Evolutionary conservation across 495 filamentous ascomycete genomes (phyloP).

Genomic region (Neohortaea acidophila): DNA sequence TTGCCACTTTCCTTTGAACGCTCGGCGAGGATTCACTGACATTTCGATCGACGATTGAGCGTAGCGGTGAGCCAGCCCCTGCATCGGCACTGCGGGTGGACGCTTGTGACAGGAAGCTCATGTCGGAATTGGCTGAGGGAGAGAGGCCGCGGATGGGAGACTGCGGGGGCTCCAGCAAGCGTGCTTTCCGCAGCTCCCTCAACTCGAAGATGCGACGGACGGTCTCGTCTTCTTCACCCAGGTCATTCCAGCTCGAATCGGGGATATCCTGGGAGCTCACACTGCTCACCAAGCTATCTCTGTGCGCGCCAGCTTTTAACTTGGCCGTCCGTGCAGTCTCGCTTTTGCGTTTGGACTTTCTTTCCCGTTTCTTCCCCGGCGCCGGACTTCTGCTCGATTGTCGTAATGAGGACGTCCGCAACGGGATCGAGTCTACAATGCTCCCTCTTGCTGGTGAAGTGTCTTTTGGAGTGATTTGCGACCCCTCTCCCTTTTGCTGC

Average conservation of each 20-base stretch:
- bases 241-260: conserved; percentile 17
- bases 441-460: no score
- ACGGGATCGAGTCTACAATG: conserved; percentile 17
- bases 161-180: conserved; percentile 15
- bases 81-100: no score
- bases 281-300: background rate
- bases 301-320: background rate
- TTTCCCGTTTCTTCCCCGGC: conserved; percentile 4
- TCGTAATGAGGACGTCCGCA: conserved; percentile 13
- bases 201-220: conserved; percentile 18
- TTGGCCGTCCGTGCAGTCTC: background rate
- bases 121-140: no score
- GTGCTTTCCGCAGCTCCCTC: conserved; percentile 12
- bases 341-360: conserved; percentile 11
- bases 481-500: no score
- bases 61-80: no score
- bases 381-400: conserved; percentile 7
- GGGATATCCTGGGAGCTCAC: background rate
- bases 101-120: no score
- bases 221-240: conserved; percentile 19
- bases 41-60: no score
- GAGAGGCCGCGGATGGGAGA: background rate
- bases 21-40: no score
- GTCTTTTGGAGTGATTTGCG: no score
- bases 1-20: no score